Percentiles rank a stretch among this genome's conserved stretches.
Conservation (phyloP, 257 asterid species). For the Leonotis leonurus region DNA sequence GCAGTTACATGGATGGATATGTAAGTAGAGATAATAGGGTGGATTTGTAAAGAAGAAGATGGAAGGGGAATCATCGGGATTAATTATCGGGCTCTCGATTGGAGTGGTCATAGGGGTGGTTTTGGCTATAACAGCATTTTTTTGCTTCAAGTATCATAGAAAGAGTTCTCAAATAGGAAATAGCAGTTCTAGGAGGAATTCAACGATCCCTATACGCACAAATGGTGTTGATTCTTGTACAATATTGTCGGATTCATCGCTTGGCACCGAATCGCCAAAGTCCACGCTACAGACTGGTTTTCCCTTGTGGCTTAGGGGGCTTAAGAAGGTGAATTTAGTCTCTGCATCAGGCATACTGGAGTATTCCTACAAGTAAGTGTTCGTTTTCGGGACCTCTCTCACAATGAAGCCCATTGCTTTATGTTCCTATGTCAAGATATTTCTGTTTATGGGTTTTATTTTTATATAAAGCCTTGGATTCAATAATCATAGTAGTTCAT, state of each 20-base stretch:
- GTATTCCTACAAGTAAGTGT: conserved; percentile 74
- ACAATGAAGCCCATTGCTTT: neutral
- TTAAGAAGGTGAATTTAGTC: conserved; percentile 48
- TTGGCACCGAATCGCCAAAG: conserved; percentile 73
- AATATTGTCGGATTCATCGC: conserved; percentile 64
- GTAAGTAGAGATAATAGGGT: conserved; percentile 26
- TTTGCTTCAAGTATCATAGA: conserved; percentile 55
- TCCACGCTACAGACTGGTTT: conserved; percentile 35
- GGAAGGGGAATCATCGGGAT: conserved; percentile 56
- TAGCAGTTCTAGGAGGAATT: conserved; percentile 80
- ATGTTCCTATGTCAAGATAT: neutral
- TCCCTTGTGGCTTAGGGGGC: conserved; percentile 53
- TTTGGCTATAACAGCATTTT: conserved; percentile 58
- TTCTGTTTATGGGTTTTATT: too few relatives aligned
- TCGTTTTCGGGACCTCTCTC: neutral
- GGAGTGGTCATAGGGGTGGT: conserved; percentile 82
- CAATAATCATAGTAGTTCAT: neutral
- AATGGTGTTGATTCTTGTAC: conserved; percentile 70
- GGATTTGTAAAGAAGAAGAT: conserved; percentile 34
- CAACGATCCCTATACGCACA: conserved; percentile 60
- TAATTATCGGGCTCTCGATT: conserved; percentile 69
- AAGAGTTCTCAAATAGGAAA: conserved; percentile 61
- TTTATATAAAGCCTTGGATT: too few relatives aligned
- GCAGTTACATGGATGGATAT: conserved; percentile 38
- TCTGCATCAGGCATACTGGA: conserved; percentile 79